Evolutionary conservation across 768 basidiomycete species (phyloP).

Genomic region (Inosperma sp.): DNA sequence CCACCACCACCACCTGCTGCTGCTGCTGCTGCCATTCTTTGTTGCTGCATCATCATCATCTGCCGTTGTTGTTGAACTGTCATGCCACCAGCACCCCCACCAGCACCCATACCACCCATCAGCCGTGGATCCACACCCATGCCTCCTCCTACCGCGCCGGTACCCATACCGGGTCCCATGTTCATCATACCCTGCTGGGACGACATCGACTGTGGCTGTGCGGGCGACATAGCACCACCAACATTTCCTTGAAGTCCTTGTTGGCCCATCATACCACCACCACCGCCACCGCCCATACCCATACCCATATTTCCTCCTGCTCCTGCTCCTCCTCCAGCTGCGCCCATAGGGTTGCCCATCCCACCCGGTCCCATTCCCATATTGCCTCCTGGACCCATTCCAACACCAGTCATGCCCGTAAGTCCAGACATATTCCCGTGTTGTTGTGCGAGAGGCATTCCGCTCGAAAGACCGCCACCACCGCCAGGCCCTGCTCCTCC

Average conservation of each 20-base stretch:
- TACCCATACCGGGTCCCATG: slow-evolving; percentile 19
- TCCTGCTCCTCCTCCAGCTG: slow-evolving; percentile 26
- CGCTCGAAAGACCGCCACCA: background rate
- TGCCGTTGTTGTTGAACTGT: slow-evolving; percentile 32
- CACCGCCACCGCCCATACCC: slow-evolving; percentile 29
- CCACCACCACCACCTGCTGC: slow-evolving; percentile 12
- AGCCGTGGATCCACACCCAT: slow-evolving; percentile 21
- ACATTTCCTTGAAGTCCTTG: slow-evolving; percentile 18
- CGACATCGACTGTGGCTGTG: slow-evolving; percentile 5
- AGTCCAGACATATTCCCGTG: slow-evolving; percentile 30
- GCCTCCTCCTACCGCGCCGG: slow-evolving; percentile 16
- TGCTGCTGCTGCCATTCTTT: slow-evolving; percentile 15
- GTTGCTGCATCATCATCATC: slow-evolving; percentile 20
- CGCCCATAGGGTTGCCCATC: slow-evolving; percentile 27
- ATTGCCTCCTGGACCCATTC: too few relatives aligned
- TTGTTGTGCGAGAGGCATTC: background rate
- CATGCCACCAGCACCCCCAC: slow-evolving; percentile 14
- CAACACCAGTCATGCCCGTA: slow-evolving; percentile 32
- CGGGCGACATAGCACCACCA: slow-evolving; percentile 15
- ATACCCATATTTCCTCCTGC: slow-evolving; percentile 26
- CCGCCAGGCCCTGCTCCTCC: background rate
- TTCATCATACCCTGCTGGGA: slow-evolving; percentile 7
- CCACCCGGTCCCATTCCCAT: slow-evolving; percentile 31
- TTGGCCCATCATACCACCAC: slow-evolving; percentile 20
- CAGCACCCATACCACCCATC: slow-evolving; percentile 20